phyloP scores from a whole-genome alignment of 768 basidiomycete species.

The Mrakia gelida region DNA sequence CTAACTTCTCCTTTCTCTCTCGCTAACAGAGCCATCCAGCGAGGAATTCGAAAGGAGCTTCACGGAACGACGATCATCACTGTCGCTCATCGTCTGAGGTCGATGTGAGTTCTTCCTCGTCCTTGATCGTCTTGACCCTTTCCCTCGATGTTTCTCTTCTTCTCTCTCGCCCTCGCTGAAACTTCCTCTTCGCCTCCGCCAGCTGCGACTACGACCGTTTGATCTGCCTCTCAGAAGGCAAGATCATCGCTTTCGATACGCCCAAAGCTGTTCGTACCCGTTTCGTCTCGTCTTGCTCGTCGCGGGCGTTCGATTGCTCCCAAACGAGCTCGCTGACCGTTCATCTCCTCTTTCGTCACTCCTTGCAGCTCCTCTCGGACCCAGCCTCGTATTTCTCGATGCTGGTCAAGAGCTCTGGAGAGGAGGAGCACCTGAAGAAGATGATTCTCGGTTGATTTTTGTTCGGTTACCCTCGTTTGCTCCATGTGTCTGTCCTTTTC shows the following conservation, averaged over 20 bases:
- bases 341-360: too few species aligned
- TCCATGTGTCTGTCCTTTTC: too few species aligned
- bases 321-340: too few species aligned
- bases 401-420: too few species aligned
- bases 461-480: too few species aligned
- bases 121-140: too few species aligned
- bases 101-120: slow-evolving; percentile 46
- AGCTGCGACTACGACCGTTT: slow-evolving; percentile 63
- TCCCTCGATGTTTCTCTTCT: background rate
- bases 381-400: too few species aligned
- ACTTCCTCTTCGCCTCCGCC: slow-evolving; percentile 39
- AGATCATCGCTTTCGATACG: slow-evolving; percentile 67
- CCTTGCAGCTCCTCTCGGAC: too few species aligned
- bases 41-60: slow-evolving; percentile 51
- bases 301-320: background rate
- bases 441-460: too few species aligned
- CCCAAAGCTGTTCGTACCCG: slow-evolving; percentile 48
- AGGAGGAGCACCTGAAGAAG: too few species aligned
- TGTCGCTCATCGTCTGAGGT: slow-evolving; percentile 43
- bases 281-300: background rate
- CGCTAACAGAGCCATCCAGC: slow-evolving; percentile 50
- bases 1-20: background rate
- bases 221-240: slow-evolving; percentile 61
- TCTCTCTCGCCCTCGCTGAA: background rate
- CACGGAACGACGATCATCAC: slow-evolving; percentile 54